Percentiles rank a stretch among this genome's conserved stretches.
Evolutionary conservation across 441 rosid genomes (phyloP).

Genomic region (Pelargonium cotyledonis): DNA sequence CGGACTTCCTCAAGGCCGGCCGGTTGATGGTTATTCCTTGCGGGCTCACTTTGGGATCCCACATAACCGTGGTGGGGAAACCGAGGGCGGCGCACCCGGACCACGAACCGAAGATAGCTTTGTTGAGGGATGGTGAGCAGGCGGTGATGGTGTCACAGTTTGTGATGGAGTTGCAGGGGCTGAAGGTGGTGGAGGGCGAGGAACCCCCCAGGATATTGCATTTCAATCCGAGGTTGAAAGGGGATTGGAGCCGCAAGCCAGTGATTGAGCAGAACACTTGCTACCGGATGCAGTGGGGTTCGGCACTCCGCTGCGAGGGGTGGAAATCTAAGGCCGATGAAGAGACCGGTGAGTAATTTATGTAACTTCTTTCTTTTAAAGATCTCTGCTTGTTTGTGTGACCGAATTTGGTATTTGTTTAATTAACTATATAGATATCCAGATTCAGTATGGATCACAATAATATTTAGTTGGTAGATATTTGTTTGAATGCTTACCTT

Average conservation of each 20-base stretch:
- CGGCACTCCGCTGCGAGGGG: slow-evolving; percentile 73
- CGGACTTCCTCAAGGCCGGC: slow-evolving; percentile 41
- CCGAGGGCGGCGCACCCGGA: slow-evolving; percentile 68
- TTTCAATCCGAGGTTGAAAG: slow-evolving; percentile 82
- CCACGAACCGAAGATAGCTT: slow-evolving; percentile 49
- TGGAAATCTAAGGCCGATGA: slow-evolving; percentile 68
- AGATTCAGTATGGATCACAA: neutral
- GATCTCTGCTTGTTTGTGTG: neutral
- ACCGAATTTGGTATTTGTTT: neutral
- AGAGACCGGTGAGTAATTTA: slow-evolving; percentile 55
- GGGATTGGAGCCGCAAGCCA: slow-evolving; percentile 91
- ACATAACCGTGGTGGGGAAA: slow-evolving; percentile 73
- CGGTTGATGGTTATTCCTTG: slow-evolving; percentile 69
- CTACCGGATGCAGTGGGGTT: slow-evolving; percentile 94
- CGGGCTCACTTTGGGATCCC: slow-evolving; percentile 84
- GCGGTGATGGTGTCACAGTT: slow-evolving; percentile 68
- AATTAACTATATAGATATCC: neutral
- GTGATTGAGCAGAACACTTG: slow-evolving; percentile 97
- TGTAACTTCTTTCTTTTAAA: neutral
- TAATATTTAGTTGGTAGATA: neutral
- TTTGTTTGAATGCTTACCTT: neutral
- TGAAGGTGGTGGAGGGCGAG: slow-evolving; percentile 80
- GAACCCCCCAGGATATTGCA: slow-evolving; percentile 90
- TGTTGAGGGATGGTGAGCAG: slow-evolving; percentile 42
- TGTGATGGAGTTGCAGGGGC: slow-evolving; percentile 84